Evolutionary conservation across 164 flowering plant species (phyloP).

Genomic region (Amborella trichopoda): DNA sequence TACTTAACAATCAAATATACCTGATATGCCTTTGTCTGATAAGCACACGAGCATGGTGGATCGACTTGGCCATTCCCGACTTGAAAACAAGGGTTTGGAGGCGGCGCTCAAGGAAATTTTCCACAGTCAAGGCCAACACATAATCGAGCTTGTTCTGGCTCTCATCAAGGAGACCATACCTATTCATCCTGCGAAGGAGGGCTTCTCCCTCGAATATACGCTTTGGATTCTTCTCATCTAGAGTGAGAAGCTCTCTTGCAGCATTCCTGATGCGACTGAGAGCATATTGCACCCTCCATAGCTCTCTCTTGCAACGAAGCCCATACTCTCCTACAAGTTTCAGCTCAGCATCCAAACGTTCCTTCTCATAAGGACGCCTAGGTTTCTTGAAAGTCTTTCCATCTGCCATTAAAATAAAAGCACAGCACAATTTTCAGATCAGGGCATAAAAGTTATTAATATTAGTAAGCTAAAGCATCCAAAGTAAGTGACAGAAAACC

Average conservation of each 20-base stretch:
- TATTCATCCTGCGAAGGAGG: conserved; percentile 49
- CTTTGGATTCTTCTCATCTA: too few species aligned
- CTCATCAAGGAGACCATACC: conserved; percentile 51
- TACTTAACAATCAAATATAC: too few species aligned
- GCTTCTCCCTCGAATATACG: conserved; percentile 65
- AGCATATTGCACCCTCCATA: conserved; percentile 63
- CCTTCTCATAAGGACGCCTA: conserved; percentile 58
- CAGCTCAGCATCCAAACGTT: conserved; percentile 54
- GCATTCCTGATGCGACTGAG: conserved; percentile 52
- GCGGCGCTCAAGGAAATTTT: conserved; percentile 57
- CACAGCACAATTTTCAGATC: neutral
- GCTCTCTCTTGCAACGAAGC: conserved; percentile 50
- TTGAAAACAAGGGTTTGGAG: conserved; percentile 55
- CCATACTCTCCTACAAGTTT: conserved; percentile 67
- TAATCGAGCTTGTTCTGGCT: conserved; percentile 67
- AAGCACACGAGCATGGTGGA: conserved; percentile 29
- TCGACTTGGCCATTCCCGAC: conserved; percentile 36
- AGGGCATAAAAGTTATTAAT: too few species aligned
- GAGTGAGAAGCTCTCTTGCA: conserved; percentile 51
- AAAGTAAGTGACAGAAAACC: too few species aligned
- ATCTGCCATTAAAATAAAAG: conserved; percentile 18
- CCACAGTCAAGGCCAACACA: conserved; percentile 52
- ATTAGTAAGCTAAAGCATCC: too few species aligned
- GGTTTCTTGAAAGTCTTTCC: conserved; percentile 67
- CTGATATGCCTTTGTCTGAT: conserved; percentile 40